Evolutionary conservation across 768 basidiomycete species (phyloP).

Genomic region (Fomitopsis serialis): DNA sequence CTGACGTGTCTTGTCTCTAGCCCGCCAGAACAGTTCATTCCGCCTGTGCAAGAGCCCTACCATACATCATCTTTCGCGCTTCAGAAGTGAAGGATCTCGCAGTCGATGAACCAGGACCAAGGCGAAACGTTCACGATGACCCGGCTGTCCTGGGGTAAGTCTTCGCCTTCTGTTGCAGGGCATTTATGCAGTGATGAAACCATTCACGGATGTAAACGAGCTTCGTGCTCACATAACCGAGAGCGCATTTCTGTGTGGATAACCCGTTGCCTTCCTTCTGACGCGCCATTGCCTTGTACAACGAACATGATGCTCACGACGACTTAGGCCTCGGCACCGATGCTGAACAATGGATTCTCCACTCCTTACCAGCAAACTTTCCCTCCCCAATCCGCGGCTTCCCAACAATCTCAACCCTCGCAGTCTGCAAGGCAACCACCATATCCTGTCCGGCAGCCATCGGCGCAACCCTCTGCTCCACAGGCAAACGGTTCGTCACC

Average conservation of each 20-base stretch:
- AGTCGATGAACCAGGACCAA: slow-evolving; percentile 57
- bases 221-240: slow-evolving; percentile 31
- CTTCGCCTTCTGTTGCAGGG: slow-evolving; percentile 5
- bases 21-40: slow-evolving; percentile 73
- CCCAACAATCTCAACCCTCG: slow-evolving; percentile 18
- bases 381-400: slow-evolving; percentile 11
- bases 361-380: slow-evolving; percentile 16
- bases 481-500: slow-evolving; percentile 8
- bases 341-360: slow-evolving; percentile 20
- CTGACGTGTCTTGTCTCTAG: slow-evolving; percentile 34
- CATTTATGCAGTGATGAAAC: slow-evolving; percentile 30
- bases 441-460: slow-evolving; percentile 9
- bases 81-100: slow-evolving; percentile 88
- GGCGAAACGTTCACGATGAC: slow-evolving; percentile 72
- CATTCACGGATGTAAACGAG: slow-evolving; percentile 42
- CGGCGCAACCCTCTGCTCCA: slow-evolving; percentile 12
- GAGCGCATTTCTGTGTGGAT: slow-evolving; percentile 48
- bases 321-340: slow-evolving; percentile 45
- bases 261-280: slow-evolving; percentile 63
- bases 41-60: slow-evolving; percentile 79
- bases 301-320: slow-evolving; percentile 3
- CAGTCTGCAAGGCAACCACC: slow-evolving; percentile 14
- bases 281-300: slow-evolving; percentile 11
- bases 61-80: slow-evolving; percentile 87
- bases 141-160: slow-evolving; percentile 81